Evolutionary conservation across 768 basidiomycete species (phyloP).

Genomic region (Roridomyces roridus): DNA sequence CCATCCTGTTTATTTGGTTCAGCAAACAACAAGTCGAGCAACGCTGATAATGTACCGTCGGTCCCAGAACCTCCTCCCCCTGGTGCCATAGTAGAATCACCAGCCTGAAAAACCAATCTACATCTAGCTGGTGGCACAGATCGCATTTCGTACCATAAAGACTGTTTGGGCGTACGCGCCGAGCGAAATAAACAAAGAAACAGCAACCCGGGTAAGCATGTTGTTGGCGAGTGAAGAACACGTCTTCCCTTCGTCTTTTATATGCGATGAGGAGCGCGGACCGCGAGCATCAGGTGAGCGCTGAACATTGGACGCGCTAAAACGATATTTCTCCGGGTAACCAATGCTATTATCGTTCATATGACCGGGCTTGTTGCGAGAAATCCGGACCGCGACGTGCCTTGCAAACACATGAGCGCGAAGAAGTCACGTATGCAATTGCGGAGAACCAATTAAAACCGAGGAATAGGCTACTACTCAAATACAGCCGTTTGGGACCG

Average conservation of each 20-base stretch:
- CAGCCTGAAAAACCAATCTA: conserved; percentile 50
- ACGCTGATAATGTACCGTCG: conserved; percentile 30
- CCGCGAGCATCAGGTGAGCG: conserved; percentile 11
- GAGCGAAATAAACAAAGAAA: conserved; percentile 16
- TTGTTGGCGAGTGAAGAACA: neutral
- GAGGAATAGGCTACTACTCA: neutral
- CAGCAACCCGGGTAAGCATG: conserved; percentile 22
- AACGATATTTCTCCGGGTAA: conserved; percentile 5
- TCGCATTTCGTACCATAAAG: conserved; percentile 30
- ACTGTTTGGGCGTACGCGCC: conserved; percentile 40
- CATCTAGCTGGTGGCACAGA: conserved; percentile 6
- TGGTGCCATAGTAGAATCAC: conserved; percentile 52
- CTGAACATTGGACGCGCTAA: neutral
- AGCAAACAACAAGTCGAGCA: neutral
- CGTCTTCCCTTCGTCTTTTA: neutral
- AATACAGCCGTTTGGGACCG: conserved; percentile 6
- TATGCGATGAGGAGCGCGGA: conserved; percentile 5
- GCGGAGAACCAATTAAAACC: too few relatives aligned
- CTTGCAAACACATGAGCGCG: neutral
- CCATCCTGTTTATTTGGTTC: conserved; percentile 44
- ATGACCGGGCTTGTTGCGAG: too few relatives aligned
- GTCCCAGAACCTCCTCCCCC: conserved; percentile 45
- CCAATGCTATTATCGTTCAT: too few relatives aligned
- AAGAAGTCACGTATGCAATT: too few relatives aligned
- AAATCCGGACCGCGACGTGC: too few relatives aligned